A percentile compares a stretch with the other conserved stretches of the same genome.
Conservation (phyloP, 1,139 yeast genomes). For the Scheffersomyces illinoinensis region DNA sequence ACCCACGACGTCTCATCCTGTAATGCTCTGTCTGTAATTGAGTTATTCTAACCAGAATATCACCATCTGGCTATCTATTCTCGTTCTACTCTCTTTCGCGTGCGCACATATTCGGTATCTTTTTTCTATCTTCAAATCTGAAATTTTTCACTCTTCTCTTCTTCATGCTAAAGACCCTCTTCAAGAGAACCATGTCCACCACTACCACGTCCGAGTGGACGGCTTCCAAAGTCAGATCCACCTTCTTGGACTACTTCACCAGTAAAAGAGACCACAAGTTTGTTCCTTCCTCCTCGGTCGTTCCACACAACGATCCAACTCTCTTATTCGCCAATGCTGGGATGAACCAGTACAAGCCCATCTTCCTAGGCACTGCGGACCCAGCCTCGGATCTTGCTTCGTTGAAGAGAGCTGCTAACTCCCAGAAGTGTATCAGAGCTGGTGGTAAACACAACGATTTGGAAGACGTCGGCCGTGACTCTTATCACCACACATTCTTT, state of each 20-base stretch:
- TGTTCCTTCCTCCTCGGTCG: constrained; percentile 91
- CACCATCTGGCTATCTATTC: constrained; percentile 2
- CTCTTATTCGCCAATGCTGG: constrained; percentile 96
- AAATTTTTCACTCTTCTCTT: not conserved
- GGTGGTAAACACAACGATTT: constrained; percentile 99
- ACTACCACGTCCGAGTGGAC: constrained; percentile 47
- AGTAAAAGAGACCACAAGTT: constrained; percentile 64
- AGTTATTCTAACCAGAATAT: too few species aligned
- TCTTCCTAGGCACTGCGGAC: constrained; percentile 94
- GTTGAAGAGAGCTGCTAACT: constrained; percentile 87
- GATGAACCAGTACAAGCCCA: constrained; percentile 98
- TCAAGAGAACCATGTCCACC: constrained; percentile 17
- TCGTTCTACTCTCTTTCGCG: not conserved
- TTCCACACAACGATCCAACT: constrained; percentile 98
- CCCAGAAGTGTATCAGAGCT: constrained; percentile 98
- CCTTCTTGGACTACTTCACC: constrained; percentile 82
- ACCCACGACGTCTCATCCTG: too few species aligned
- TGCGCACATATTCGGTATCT: not conserved
- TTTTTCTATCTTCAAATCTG: not conserved
- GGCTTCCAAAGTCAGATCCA: constrained; percentile 76
- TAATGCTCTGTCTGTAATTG: not conserved
- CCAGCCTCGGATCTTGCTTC: constrained; percentile 85
- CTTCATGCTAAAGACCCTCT: constrained; percentile 8
- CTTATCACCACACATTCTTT: constrained; percentile 96
- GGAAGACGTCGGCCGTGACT: constrained; percentile 97